Conservation (phyloP, 2,329 filamentous ascomycete species). For the Penicillium olsonii region DNA sequence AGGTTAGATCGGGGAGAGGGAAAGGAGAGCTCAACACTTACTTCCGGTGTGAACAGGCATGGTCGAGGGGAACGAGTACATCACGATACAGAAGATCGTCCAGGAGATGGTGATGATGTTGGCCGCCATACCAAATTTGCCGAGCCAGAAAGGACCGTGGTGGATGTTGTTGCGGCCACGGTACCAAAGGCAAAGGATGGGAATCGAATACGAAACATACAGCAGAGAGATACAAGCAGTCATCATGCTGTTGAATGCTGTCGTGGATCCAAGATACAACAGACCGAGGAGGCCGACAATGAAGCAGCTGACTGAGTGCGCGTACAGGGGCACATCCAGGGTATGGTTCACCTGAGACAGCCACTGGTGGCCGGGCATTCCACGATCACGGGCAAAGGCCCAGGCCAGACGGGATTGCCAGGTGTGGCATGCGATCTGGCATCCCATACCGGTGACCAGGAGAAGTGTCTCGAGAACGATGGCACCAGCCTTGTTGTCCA, state of each 20-base stretch:
- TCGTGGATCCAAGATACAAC: constrained; percentile 48
- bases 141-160: constrained; percentile 53
- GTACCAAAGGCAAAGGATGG: constrained; percentile 49
- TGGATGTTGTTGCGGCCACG: constrained; percentile 48
- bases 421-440: constrained; percentile 51
- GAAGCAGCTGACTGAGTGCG: constrained; percentile 48
- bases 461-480: constrained; percentile 50
- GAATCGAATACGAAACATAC: constrained; percentile 51
- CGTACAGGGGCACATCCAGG: constrained; percentile 49
- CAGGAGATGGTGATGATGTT: constrained; percentile 48
- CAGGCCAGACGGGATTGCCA: constrained; percentile 55
- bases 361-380: constrained; percentile 47
- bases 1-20: background rate
- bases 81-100: constrained; percentile 44
- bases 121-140: constrained; percentile 43
- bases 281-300: constrained; percentile 50
- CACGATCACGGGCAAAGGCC: constrained; percentile 55
- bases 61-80: constrained; percentile 42
- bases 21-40: constrained; percentile 24
- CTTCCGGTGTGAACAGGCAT: constrained; percentile 37
- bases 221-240: constrained; percentile 52
- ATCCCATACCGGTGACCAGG: constrained; percentile 51
- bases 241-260: constrained; percentile 47
- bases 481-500: constrained; percentile 46
- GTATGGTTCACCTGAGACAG: constrained; percentile 43